Conservation (phyloP, 2,329 filamentous ascomycete genomes). For the Monosporascus cannonballus region DNA sequence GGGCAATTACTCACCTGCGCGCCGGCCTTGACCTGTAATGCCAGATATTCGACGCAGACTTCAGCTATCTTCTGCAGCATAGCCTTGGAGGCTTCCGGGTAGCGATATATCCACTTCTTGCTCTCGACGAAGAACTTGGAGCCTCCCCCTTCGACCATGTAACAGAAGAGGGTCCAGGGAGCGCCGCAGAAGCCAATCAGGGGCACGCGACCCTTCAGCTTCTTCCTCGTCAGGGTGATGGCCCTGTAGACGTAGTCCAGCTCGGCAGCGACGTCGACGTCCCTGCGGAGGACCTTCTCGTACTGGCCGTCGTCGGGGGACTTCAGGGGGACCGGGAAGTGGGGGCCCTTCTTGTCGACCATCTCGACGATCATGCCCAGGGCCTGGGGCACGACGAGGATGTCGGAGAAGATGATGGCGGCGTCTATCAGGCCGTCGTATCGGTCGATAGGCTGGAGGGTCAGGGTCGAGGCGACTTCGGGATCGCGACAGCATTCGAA, state of each 20-base stretch:
- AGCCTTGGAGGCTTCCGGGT: slow-evolving; percentile 71
- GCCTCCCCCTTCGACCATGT: slow-evolving; percentile 98
- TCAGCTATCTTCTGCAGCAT: slow-evolving; percentile 88
- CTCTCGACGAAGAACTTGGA: slow-evolving; percentile 90
- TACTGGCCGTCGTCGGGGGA: slow-evolving; percentile 81
- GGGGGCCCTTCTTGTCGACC: slow-evolving; percentile 93
- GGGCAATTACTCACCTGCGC: slow-evolving; percentile 59
- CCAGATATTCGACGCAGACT: slow-evolving; percentile 90
- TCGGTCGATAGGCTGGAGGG: slow-evolving; percentile 89
- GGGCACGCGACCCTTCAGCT: slow-evolving; percentile 81
- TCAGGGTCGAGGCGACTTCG: slow-evolving; percentile 88
- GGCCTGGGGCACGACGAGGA: slow-evolving; percentile 93
- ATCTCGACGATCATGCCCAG: slow-evolving; percentile 99
- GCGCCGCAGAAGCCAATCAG: slow-evolving; percentile 95
- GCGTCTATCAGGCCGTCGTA: slow-evolving; percentile 88
- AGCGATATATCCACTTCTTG: slow-evolving; percentile 96
- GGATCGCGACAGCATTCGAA: slow-evolving; percentile 95
- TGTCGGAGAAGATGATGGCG: slow-evolving; percentile 98
- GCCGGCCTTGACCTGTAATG: slow-evolving; percentile 84
- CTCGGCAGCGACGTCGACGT: slow-evolving; percentile 80
- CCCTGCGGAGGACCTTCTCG: slow-evolving; percentile 62
- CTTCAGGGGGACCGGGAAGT: slow-evolving; percentile 81
- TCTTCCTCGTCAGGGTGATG: slow-evolving; percentile 83
- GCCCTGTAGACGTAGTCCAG: slow-evolving; percentile 94
- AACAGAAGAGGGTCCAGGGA: slow-evolving; percentile 94